phyloP scores from a whole-genome alignment of 108 stramenopile species.

The Stephanodiscus minutulus region DNA sequence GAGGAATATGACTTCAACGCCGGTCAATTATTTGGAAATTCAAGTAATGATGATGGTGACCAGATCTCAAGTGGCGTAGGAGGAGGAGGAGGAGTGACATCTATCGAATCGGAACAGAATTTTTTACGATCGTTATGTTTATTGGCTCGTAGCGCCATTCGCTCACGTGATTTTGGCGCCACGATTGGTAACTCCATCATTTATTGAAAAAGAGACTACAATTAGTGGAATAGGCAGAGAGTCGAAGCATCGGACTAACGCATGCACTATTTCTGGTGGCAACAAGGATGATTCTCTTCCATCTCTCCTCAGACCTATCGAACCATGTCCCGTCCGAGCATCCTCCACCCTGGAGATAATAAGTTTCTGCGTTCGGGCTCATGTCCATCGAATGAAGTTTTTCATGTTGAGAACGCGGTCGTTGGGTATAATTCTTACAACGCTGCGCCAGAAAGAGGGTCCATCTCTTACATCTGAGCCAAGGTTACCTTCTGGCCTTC shows the following conservation, averaged over 20 bases:
- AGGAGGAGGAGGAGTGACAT: conserved; percentile 7
- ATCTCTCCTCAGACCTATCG: conserved; percentile 43
- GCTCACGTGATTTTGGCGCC: conserved; percentile 73
- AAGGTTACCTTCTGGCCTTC: conserved; percentile 36
- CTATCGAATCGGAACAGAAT: conserved; percentile 59
- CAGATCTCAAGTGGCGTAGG: conserved; percentile 2
- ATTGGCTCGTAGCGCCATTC: conserved; percentile 85
- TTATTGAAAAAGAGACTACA: background rate
- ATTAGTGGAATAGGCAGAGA: conserved; percentile 37
- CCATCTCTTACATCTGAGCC: conserved; percentile 17
- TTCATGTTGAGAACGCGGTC: conserved; percentile 77
- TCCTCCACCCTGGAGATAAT: conserved; percentile 86
- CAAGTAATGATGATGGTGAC: conserved; percentile 15
- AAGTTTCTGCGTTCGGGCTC: conserved; percentile 85
- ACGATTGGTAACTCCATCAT: conserved; percentile 19
- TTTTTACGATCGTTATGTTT: conserved; percentile 85
- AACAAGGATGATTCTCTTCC: conserved; percentile 37
- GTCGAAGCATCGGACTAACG: conserved; percentile 38
- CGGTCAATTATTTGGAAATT: background rate
- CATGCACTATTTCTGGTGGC: conserved; percentile 6
- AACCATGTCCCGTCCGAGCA: conserved; percentile 63
- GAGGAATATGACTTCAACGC: conserved; percentile 52
- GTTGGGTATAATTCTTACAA: conserved; percentile 65
- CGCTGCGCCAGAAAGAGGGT: conserved; percentile 46
- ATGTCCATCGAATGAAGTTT: conserved; percentile 83